Evolutionary conservation across 164 flowering plant genomes (phyloP).

Genomic region (Nymphaea thermarum): DNA sequence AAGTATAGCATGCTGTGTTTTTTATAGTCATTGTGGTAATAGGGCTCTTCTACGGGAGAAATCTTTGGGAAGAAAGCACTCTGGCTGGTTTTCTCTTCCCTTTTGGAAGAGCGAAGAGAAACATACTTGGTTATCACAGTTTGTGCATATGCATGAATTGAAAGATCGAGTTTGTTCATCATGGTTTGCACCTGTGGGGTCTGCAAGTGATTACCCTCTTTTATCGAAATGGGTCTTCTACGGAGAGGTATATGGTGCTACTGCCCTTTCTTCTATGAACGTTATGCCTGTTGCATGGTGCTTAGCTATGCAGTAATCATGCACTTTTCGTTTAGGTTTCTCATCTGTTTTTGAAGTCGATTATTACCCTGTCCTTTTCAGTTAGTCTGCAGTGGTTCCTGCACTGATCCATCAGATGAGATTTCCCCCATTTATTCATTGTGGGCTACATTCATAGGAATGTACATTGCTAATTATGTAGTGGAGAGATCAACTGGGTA

Average conservation of each 20-base stretch:
- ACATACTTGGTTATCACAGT: slow-evolving; percentile 60
- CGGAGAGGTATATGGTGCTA: slow-evolving; percentile 54
- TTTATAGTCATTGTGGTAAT: slow-evolving; percentile 97
- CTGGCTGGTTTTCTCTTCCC: slow-evolving; percentile 43
- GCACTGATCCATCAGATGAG: slow-evolving; percentile 64
- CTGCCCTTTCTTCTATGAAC: too few species aligned
- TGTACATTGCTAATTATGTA: slow-evolving; percentile 96
- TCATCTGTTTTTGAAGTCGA: too few species aligned
- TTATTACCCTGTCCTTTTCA: slow-evolving; percentile 7
- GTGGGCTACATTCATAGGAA: slow-evolving; percentile 98
- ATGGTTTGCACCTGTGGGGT: slow-evolving; percentile 99
- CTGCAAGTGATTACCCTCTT: slow-evolving; percentile 94
- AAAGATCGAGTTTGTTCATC: slow-evolving; percentile 92
- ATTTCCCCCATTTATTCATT: slow-evolving; percentile 95
- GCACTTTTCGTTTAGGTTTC: too few species aligned
- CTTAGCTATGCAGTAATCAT: too few species aligned
- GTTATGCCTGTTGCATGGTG: too few species aligned
- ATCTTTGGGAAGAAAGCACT: slow-evolving; percentile 43
- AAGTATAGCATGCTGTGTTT: slow-evolving; percentile 96
- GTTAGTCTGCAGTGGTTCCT: slow-evolving; percentile 69
- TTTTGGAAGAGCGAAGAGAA: slow-evolving; percentile 67
- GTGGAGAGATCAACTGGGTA: slow-evolving; percentile 97
- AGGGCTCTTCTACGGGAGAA: slow-evolving; percentile 55
- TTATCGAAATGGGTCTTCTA: slow-evolving; percentile 97
- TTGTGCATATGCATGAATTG: slow-evolving; percentile 60